Conservation (phyloP, 768 basidiomycete genomes). For the Mycena metata region DNA sequence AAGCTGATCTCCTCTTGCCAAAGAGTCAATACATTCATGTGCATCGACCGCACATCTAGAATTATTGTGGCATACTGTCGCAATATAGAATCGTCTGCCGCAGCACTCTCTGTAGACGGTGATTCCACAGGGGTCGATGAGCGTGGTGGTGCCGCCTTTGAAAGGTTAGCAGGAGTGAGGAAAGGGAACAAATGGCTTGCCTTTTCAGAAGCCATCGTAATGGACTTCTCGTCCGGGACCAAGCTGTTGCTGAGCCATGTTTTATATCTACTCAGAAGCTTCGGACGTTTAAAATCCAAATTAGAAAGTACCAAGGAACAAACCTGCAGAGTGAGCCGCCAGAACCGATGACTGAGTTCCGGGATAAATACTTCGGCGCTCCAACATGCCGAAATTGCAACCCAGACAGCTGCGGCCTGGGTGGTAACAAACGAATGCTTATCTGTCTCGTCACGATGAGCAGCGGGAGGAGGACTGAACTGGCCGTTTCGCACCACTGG, state of each 20-base stretch:
- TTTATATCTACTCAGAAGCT: conserved; percentile 87
- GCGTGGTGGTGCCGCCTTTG: conserved; percentile 53
- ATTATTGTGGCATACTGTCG: conserved; percentile 77
- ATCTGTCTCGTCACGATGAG: conserved; percentile 36
- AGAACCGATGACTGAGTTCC: conserved; percentile 87
- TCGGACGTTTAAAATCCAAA: conserved; percentile 16
- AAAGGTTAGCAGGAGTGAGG: background rate
- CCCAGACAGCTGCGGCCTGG: conserved; percentile 79
- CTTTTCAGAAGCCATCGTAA: conserved; percentile 51
- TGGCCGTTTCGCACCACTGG: conserved; percentile 54
- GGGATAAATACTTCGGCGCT: conserved; percentile 87
- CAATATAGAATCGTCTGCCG: conserved; percentile 74
- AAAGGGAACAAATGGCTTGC: conserved; percentile 23
- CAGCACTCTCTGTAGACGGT: conserved; percentile 65
- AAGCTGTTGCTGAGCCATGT: conserved; percentile 80
- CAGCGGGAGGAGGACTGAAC: conserved; percentile 18
- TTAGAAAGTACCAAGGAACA: conserved; percentile 33
- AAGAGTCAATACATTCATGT: conserved; percentile 63
- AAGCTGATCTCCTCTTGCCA: conserved; percentile 79
- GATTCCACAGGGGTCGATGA: conserved; percentile 70
- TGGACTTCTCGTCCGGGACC: conserved; percentile 58
- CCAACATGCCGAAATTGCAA: conserved; percentile 87
- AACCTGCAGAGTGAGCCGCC: conserved; percentile 93
- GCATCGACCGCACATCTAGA: conserved; percentile 74
- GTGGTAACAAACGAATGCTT: conserved; percentile 63